Base-by-base conservation (phyloP, 495 filamentous ascomycete genomes). In the Haplographium delicatum region DNA sequence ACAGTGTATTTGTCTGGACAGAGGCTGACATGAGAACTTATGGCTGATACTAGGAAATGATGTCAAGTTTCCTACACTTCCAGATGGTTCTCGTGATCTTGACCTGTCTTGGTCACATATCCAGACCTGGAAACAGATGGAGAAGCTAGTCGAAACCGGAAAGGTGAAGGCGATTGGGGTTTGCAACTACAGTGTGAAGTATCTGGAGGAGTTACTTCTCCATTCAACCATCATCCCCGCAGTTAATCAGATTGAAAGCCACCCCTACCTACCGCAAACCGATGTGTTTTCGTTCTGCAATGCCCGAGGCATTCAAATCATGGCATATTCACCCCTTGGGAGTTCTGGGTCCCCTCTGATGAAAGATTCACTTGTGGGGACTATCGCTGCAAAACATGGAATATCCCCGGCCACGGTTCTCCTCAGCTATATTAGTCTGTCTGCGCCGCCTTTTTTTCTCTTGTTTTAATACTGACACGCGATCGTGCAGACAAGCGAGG, bases 241-340 rank as follows among this genome's bases (percentile, higher is more conserved):
- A 8, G 85, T 80, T 49, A 91, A 94, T 72, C 88, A 93, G 77
- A 88, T 94, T 60, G 89, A 95, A 70, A 88, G 88, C 68, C 86
- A 90, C 71, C 83, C 84, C 16, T 74, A 72, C 5, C 76, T 91
- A 19, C 87, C 86, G 1, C 87, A 91, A 70, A 80, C 88, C 63
- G 85, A 91, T 58, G 81, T 89, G 53, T 79, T 85, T 31, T 82
- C 87, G 54, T 76, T 82, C 53, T 88, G 83, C 71, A 76, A 72
- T 33, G 69, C 71, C 46, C 83, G 83, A 68, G 83, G 83, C 28
- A 88, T 89, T 48, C 79, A 83, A 54, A 65, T 89, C 57, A 83
- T 83, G 39, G 85, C 84, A 9, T 89, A 88, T 65, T 81, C 74
- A 51, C 85, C 85, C 13, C 66, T 88, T 0, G 86, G 86, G 5